A percentile compares a stretch with the other conserved stretches of the same genome.
Evolutionary conservation across 202 grass and related monocot genomes (phyloP).

Genomic region (Zizania palustris): DNA sequence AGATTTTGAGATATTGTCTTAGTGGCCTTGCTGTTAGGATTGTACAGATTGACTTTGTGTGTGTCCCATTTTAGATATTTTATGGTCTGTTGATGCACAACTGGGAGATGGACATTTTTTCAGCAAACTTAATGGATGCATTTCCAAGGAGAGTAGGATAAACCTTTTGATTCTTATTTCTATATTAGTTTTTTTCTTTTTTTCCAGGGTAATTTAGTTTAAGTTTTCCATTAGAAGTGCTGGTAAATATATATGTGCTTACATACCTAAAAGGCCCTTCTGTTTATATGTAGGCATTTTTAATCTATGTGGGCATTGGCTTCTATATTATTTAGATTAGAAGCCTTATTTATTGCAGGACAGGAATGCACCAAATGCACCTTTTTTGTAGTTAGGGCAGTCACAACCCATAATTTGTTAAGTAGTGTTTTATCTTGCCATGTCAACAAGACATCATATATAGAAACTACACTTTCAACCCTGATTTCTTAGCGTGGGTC

Average conservation of each 20-base stretch:
- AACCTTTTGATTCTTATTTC: background rate
- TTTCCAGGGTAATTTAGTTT: background rate
- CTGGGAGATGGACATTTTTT: constrained; percentile 26
- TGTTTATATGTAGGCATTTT: constrained; percentile 4
- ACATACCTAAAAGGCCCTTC: background rate
- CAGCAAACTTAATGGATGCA: background rate
- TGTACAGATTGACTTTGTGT: background rate
- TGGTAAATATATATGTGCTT: background rate
- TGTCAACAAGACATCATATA: too few species aligned
- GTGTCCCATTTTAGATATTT: constrained; percentile 9
- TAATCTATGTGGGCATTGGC: background rate
- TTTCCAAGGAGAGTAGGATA: background rate
- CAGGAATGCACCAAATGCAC: constrained; percentile 30
- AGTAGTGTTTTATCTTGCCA: too few species aligned
- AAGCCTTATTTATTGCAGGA: constrained; percentile 12
- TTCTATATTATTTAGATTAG: constrained; percentile 14
- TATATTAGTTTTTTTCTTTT: constrained; percentile 13
- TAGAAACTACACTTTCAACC: too few species aligned
- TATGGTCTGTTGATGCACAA: constrained; percentile 3
- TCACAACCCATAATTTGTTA: too few species aligned
- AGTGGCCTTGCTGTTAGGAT: constrained; percentile 34
- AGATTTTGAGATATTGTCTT: constrained; percentile 6
- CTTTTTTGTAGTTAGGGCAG: background rate
- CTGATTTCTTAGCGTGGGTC: too few species aligned
- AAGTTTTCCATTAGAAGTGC: constrained; percentile 2